phyloP scores from a whole-genome alignment of 768 basidiomycete genomes.

The Saitozyma sp. region DNA sequence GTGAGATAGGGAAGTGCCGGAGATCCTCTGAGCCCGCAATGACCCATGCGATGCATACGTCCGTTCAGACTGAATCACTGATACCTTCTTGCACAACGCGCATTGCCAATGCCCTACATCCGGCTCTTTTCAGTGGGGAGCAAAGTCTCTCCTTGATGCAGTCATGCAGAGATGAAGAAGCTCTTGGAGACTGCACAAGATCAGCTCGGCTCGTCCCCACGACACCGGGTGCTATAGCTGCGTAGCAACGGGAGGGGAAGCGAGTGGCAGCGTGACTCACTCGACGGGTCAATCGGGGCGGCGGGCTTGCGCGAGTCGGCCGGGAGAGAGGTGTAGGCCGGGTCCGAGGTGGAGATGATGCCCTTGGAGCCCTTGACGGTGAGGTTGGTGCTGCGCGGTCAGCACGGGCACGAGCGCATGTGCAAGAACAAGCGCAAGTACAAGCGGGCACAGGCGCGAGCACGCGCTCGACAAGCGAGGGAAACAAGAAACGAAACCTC shows the following conservation, averaged over 20 bases:
- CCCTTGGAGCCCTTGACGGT: slow-evolving; percentile 74
- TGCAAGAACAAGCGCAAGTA: too few relatives aligned
- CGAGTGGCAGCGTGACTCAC: slow-evolving; percentile 56
- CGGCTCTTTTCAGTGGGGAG: background rate
- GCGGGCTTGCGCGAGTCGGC: slow-evolving; percentile 77
- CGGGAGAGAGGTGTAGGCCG: slow-evolving; percentile 67
- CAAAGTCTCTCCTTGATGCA: background rate
- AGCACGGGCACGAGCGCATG: background rate
- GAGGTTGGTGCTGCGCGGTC: slow-evolving; percentile 68
- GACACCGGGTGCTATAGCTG: background rate
- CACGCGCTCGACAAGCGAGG: background rate
- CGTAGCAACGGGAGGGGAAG: background rate
- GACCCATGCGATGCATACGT: too few relatives aligned
- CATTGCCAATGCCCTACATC: background rate
- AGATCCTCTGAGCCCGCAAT: too few relatives aligned
- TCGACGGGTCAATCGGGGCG: slow-evolving; percentile 84
- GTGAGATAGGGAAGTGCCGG: too few relatives aligned
- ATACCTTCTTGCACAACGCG: background rate
- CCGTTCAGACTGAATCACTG: too few relatives aligned
- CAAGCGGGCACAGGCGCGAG: too few relatives aligned
- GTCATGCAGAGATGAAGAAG: slow-evolving; percentile 53
- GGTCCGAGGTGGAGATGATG: slow-evolving; percentile 64
- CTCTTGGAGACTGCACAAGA: slow-evolving; percentile 49
- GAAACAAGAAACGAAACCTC: background rate
- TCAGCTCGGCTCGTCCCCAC: background rate